A percentile compares a stretch with the other conserved stretches of the same genome.
phyloP scores from a whole-genome alignment of 257 asterid genomes.

The Plantago ovata region DNA sequence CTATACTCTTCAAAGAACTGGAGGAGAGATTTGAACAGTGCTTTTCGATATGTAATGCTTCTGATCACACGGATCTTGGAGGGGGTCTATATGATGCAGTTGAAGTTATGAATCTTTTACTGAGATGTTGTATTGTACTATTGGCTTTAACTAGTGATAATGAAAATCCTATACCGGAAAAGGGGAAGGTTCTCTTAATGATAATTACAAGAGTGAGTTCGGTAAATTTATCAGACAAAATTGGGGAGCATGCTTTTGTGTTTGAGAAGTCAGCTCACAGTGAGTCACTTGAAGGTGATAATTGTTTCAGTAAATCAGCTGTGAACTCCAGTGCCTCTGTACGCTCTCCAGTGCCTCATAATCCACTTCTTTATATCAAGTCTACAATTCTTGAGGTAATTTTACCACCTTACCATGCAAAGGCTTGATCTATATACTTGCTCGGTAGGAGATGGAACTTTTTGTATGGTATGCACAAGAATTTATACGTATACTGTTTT shows the following conservation, averaged over 20 bases:
- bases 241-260: constrained; percentile 23
- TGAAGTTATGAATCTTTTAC: constrained; percentile 46
- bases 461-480: background rate
- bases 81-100: constrained; percentile 28
- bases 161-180: constrained; percentile 38
- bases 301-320: constrained; percentile 38
- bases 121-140: constrained; percentile 70
- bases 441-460: no score
- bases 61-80: constrained; percentile 27
- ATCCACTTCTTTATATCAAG: constrained; percentile 38
- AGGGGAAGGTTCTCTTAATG: constrained; percentile 43
- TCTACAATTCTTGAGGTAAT: constrained; percentile 74
- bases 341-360: constrained; percentile 52
- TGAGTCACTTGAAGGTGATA: constrained; percentile 28
- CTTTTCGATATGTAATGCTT: constrained; percentile 29
- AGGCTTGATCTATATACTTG: constrained; percentile 15
- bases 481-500: no score
- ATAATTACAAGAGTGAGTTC: constrained; percentile 41
- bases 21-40: constrained; percentile 41
- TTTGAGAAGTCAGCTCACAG: constrained; percentile 53
- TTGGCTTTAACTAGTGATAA: constrained; percentile 37
- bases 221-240: constrained; percentile 24
- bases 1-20: constrained; percentile 45
- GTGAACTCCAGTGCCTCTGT: constrained; percentile 65
- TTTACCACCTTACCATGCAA: constrained; percentile 12